Conservation (phyloP, 495 filamentous ascomycete genomes). For the Penicillium verhagenii region DNA sequence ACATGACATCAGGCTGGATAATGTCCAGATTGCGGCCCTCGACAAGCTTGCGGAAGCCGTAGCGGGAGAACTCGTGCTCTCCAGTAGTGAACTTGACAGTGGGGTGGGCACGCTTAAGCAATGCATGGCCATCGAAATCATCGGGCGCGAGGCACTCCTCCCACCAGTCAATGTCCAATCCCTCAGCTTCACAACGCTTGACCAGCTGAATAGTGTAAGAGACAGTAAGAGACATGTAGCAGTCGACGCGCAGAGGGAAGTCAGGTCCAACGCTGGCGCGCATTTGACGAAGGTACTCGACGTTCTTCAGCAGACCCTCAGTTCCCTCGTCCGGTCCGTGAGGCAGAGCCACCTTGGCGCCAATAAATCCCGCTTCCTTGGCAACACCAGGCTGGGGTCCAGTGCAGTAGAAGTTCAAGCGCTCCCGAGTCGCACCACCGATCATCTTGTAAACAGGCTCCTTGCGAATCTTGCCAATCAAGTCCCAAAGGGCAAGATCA, state of each 20-base stretch:
- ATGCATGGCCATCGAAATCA: constrained; percentile 84
- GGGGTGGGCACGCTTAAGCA: constrained; percentile 85
- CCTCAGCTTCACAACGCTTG: constrained; percentile 70
- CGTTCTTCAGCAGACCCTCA: constrained; percentile 78
- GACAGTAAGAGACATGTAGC: constrained; percentile 94
- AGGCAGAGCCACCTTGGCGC: constrained; percentile 83
- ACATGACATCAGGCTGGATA: constrained; percentile 95
- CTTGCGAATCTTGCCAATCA: constrained; percentile 82
- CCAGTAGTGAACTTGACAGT: constrained; percentile 92
- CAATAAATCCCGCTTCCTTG: constrained; percentile 81
- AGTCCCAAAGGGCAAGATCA: constrained; percentile 88
- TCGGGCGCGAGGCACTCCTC: constrained; percentile 89
- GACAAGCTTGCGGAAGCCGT: constrained; percentile 90
- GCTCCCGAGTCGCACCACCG: constrained; percentile 76
- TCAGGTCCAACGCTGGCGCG: constrained; percentile 81
- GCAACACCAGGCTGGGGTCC: constrained; percentile 78
- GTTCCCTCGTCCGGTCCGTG: constrained; percentile 85
- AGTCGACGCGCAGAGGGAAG: constrained; percentile 92
- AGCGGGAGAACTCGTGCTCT: constrained; percentile 90
- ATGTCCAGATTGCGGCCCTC: constrained; percentile 91
- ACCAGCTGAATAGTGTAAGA: constrained; percentile 88
- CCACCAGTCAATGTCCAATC: constrained; percentile 94
- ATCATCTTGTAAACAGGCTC: constrained; percentile 96
- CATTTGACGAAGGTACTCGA: constrained; percentile 82
- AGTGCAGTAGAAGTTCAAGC: constrained; percentile 90